A percentile compares a stretch with the other conserved stretches of the same genome.
These are phyloP conservation scores for Chernovozyma sophiae-reginae DNA, from an alignment of 1,139 yeast genomes.

Conservation along the genomic window DNA sequence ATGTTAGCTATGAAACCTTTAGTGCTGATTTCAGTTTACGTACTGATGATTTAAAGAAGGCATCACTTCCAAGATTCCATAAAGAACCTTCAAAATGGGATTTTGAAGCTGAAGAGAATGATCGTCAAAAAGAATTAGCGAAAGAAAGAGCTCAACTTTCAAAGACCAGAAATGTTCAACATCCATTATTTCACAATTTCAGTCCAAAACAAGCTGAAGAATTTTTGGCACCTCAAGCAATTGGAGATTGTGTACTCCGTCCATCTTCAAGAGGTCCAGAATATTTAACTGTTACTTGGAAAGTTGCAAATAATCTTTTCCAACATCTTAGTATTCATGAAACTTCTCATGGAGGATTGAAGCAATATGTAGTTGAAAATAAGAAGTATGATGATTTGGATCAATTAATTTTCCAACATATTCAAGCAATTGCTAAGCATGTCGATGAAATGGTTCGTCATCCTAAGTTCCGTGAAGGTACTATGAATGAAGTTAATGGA, in stretches of 20 bases:
- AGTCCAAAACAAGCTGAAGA: constrained; percentile 89
- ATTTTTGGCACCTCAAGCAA: constrained; percentile 78
- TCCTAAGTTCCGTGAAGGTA: constrained; percentile 86
- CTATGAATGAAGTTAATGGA: constrained; percentile 73
- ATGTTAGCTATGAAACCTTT: constrained; percentile 67
- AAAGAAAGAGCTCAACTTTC: constrained; percentile 55
- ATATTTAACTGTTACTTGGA: constrained; percentile 93
- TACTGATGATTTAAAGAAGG: constrained; percentile 61
- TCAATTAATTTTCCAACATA: constrained; percentile 85
- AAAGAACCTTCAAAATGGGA: constrained; percentile 79
- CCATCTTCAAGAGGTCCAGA: constrained; percentile 90
- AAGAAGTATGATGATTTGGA: constrained; percentile 81
- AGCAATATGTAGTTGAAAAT: constrained; percentile 63
- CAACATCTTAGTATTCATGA: constrained; percentile 90
- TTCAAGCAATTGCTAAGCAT: constrained; percentile 79
- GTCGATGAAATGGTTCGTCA: constrained; percentile 81
- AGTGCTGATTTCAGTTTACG: constrained; percentile 70
- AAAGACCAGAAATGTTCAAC: constrained; percentile 74
- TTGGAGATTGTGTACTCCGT: constrained; percentile 91
- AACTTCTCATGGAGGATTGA: constrained; percentile 52
- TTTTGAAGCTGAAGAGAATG: constrained; percentile 67
- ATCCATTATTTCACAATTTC: constrained; percentile 84
- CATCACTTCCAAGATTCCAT: constrained; percentile 46
- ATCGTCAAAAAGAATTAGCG: constrained; percentile 53
- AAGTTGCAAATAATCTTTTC: constrained; percentile 83